Evolutionary conservation across 257 asterid genomes (phyloP).

Genomic region (Salvia hispanica): DNA sequence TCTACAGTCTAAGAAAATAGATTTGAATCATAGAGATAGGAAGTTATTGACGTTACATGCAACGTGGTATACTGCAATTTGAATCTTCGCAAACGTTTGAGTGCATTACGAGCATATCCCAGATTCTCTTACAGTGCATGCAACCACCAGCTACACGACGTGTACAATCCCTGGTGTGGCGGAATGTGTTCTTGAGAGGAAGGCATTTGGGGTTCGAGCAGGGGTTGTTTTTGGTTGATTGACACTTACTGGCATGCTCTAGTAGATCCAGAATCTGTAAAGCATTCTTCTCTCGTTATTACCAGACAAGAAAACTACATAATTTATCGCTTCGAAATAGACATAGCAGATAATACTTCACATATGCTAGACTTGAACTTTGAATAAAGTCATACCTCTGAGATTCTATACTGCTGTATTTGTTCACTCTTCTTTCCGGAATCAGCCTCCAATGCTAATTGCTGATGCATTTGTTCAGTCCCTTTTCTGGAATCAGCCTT

Average conservation of each 20-base stretch:
- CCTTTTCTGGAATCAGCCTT: slow-evolving; percentile 21
- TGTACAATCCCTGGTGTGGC: slow-evolving; percentile 40
- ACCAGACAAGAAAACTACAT: not conserved
- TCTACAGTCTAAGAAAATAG: slow-evolving; percentile 11
- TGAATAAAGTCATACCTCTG: slow-evolving; percentile 28
- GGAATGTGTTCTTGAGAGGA: slow-evolving; percentile 37
- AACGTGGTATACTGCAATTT: slow-evolving; percentile 54
- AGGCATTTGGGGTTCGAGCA: slow-evolving; percentile 46
- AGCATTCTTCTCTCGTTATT: not conserved
- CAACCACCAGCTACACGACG: slow-evolving; percentile 44
- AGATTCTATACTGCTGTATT: slow-evolving; percentile 21
- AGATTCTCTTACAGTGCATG: slow-evolving; percentile 37
- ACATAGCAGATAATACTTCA: not conserved
- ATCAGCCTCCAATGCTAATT: slow-evolving; percentile 1
- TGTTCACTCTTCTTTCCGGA: slow-evolving; percentile 25
- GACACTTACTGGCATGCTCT: slow-evolving; percentile 50
- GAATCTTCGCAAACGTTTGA: slow-evolving; percentile 40
- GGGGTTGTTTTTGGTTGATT: slow-evolving; percentile 31
- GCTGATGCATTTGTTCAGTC: slow-evolving; percentile 30
- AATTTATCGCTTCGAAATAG: not conserved
- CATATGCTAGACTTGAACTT: not conserved
- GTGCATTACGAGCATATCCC: slow-evolving; percentile 49
- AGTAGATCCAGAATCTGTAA: slow-evolving; percentile 45
- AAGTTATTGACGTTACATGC: slow-evolving; percentile 43
- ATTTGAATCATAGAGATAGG: slow-evolving; percentile 14